Percentiles rank a stretch among this genome's conserved stretches.
Conservation (phyloP, 805 yeast genomes). For the Yarrowia keelungensis region DNA sequence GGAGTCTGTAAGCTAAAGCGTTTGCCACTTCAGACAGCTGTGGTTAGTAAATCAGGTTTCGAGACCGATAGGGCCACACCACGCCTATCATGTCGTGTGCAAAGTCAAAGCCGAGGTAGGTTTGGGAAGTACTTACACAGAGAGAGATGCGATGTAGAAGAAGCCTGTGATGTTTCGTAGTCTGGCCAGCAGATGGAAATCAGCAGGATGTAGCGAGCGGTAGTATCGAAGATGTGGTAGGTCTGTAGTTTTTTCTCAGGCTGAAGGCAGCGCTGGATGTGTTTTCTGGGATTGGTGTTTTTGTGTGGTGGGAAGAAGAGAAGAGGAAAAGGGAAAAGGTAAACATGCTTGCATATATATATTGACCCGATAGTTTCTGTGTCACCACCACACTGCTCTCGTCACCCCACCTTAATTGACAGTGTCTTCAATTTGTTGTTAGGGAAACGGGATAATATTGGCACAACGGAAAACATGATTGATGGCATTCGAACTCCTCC, state of each 20-base stretch:
- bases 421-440: slow-evolving; percentile 9
- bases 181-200: slow-evolving; percentile 25
- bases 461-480: slow-evolving; percentile 12
- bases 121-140: slow-evolving; percentile 20
- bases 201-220: slow-evolving; percentile 4
- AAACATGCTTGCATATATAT: slow-evolving; percentile 37
- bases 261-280: slow-evolving; percentile 37
- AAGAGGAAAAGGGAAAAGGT: slow-evolving; percentile 32
- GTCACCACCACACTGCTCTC: slow-evolving; percentile 26
- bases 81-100: slow-evolving; percentile 35
- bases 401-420: not conserved
- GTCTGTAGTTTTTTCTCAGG: slow-evolving; percentile 30
- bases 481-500: slow-evolving; percentile 53
- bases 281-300: slow-evolving; percentile 2
- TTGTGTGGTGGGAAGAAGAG: slow-evolving; percentile 13
- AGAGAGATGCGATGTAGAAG: not conserved
- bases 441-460: slow-evolving; percentile 18
- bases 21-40: slow-evolving; percentile 4
- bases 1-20: slow-evolving; percentile 11
- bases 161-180: not conserved
- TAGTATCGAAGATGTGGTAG: not conserved
- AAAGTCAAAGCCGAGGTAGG: slow-evolving; percentile 18
- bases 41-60: slow-evolving; percentile 8
- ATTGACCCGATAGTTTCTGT: slow-evolving; percentile 13
- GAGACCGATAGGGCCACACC: slow-evolving; percentile 4